Base-by-base conservation (phyloP, 805 yeast species). In the Wickerhamomyces kurtzmanii region DNA sequence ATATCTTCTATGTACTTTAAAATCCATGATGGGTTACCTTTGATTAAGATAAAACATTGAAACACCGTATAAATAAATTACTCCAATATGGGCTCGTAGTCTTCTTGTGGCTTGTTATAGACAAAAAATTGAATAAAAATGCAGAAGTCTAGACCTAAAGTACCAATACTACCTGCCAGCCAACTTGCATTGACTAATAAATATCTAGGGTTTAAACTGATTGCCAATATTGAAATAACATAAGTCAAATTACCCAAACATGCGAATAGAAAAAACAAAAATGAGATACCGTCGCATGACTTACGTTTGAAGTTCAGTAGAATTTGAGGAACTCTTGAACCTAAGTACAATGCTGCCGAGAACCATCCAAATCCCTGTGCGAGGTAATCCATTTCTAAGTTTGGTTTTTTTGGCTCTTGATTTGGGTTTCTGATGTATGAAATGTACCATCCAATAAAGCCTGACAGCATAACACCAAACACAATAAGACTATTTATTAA, bases 251-350 rank as follows among this genome's bases (percentile, higher is more conserved):
- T 91, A 26, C 98, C 98, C 31, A 89, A 59, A 51, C 96, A 86
- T 13, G 98, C 97, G 64, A 91, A 89, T 14, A 91, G 58, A 57
- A 89, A 89, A 55, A 91, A 89, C 65, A 89, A 65, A 47, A 91
- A 84, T 8, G 95, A 84, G 27, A 89, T 82, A 15, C 97, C 97
- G 36, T 91, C 97, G 50, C 96, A 86, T 2, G 94, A 80, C 55
- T 86, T 87, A 47, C 96, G 69, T 50, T 77, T 65, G 47, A 67
- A 84, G 55, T 91, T 91, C 35, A 89, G 65, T 33, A 84, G 51
- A 30, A 91, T 84, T 57, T 91, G 98, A 1, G 98, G 98, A 17
- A 91, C 56, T 42, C 98, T 65, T 12, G 97, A 87, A 3, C 95
- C 94, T 34, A 89, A 56, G 45, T 82, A 82, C 22, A 82, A 59